Evolutionary conservation across 805 yeast genomes (phyloP), one percentile per base, ranked within the genome.

Genomic region (Kuraishia piskuri): DNA sequence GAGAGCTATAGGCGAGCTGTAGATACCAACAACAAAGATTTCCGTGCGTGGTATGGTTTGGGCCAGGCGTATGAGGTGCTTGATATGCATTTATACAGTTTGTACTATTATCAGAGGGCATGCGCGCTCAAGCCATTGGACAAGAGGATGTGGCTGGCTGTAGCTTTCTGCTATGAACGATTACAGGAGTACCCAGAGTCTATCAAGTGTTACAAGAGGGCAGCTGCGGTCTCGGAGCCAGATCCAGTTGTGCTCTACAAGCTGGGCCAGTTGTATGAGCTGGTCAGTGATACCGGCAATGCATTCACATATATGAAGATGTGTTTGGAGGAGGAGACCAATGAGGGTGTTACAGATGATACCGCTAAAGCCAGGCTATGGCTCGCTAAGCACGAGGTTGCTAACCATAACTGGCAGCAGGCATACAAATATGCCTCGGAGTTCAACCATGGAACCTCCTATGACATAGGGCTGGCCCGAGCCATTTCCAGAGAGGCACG

Each of bases 1-100:
- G 97, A 92, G 71, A 84, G 95, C 55, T 94, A 94, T 65, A 72
- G 98, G 59, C 73, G 96, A 48, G 99, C 98, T 0, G 92, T 91
- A 1, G 97, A 90, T 64, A 84, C 91, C 2, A 89, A 88, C 63
- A 79, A 83, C 48, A 85, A 87, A 63, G 99, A 94, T 65, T 95
- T 88, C 66, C 75, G 96, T 51, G 98, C 98, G 0, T 94, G 99
- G 99, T 94, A 92, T 67, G 99, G 99, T 1, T 73, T 94, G 52
- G 99, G 99, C 0, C 98, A 94, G 68, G 98, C 98, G 1, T 94
- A 94, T 65, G 99, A 94, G 67, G 96, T 94, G 10, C 72, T 92
- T 53, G 97, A 92, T 60, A 92, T 92, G 97, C 94, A 89, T 64
- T 73, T 88, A 56, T 94, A 91, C 63, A 91, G 98, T 0, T 72